These are phyloP conservation scores for Paraglomus brasilianum DNA, from an alignment of 192 early-diverging fungal genomes.

Conservation along the genomic window DNA sequence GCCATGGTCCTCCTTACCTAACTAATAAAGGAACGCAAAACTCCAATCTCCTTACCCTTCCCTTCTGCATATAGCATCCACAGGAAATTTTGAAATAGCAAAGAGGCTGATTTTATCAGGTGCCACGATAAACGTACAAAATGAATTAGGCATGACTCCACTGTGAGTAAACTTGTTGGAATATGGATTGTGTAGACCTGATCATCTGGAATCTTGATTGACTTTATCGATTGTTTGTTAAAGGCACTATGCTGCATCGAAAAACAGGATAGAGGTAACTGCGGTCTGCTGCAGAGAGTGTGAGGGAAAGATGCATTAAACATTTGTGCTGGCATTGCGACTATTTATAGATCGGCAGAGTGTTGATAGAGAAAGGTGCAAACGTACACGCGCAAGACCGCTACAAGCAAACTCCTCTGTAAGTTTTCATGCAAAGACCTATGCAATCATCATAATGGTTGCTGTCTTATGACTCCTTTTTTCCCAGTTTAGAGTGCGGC, in stretches of 20 bases:
- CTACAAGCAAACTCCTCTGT: conserved; percentile 54
- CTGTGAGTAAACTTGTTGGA: conserved; percentile 38
- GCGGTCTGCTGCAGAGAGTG: too few relatives aligned
- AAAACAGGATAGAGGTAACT: conserved; percentile 52
- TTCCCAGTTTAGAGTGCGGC: neutral
- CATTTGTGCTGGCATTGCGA: too few relatives aligned
- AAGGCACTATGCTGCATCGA: conserved; percentile 61
- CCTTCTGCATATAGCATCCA: conserved; percentile 38
- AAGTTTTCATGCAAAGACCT: conserved; percentile 22
- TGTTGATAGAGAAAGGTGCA: conserved; percentile 48
- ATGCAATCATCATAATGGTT: neutral
- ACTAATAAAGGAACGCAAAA: neutral
- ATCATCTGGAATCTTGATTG: too few relatives aligned
- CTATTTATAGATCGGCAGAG: conserved; percentile 32
- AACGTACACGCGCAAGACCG: conserved; percentile 45
- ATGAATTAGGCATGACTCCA: conserved; percentile 51
- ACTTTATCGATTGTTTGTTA: conserved; percentile 8
- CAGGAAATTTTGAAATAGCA: conserved; percentile 42
- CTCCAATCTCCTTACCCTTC: neutral
- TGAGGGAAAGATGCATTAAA: too few relatives aligned
- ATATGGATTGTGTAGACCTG: too few relatives aligned
- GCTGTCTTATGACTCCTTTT: neutral
- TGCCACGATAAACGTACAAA: conserved; percentile 44
- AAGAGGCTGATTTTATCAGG: conserved; percentile 39
- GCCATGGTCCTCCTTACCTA: neutral